Conservation (phyloP, 768 basidiomycete species). For the Fomitopsis pulvina region DNA sequence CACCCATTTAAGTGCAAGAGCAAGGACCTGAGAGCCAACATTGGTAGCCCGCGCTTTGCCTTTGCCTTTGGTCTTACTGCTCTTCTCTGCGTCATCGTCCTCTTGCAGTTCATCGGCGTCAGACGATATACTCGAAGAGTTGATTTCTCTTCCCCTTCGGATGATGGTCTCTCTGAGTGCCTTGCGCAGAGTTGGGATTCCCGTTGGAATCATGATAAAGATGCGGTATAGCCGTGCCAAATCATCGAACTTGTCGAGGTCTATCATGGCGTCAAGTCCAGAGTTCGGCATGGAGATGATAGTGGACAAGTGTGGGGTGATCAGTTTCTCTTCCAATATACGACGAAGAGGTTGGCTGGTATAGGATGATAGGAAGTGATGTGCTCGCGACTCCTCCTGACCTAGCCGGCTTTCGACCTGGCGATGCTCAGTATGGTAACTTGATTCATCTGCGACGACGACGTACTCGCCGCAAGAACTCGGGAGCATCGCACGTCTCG, state of each 20-base stretch:
- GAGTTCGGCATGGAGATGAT: conserved; percentile 78
- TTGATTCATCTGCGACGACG: background rate
- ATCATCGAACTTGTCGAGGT: conserved; percentile 69
- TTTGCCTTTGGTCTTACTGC: conserved; percentile 47
- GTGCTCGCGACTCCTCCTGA: conserved; percentile 77
- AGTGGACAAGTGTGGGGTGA: conserved; percentile 68
- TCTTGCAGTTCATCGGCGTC: conserved; percentile 28
- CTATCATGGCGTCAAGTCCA: conserved; percentile 84
- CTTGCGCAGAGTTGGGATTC: conserved; percentile 55
- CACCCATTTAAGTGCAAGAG: conserved; percentile 84
- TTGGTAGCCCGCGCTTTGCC: conserved; percentile 33
- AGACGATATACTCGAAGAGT: conserved; percentile 42
- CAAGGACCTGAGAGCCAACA: conserved; percentile 40
- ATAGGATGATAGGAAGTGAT: conserved; percentile 78
- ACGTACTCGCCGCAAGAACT: conserved; percentile 73
- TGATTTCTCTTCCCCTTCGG: conserved; percentile 73
- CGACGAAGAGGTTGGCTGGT: conserved; percentile 63
- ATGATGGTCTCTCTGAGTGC: conserved; percentile 68
- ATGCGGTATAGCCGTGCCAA: conserved; percentile 75
- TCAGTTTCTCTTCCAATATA: conserved; percentile 72
- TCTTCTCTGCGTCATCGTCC: conserved; percentile 28
- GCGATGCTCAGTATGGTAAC: conserved; percentile 10
- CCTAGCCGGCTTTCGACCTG: conserved; percentile 78
- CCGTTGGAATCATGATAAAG: conserved; percentile 59
- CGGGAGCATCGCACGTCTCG: conserved; percentile 69